Base-by-base conservation (phyloP, 768 basidiomycete genomes). In the Polyporus arcularius region DNA sequence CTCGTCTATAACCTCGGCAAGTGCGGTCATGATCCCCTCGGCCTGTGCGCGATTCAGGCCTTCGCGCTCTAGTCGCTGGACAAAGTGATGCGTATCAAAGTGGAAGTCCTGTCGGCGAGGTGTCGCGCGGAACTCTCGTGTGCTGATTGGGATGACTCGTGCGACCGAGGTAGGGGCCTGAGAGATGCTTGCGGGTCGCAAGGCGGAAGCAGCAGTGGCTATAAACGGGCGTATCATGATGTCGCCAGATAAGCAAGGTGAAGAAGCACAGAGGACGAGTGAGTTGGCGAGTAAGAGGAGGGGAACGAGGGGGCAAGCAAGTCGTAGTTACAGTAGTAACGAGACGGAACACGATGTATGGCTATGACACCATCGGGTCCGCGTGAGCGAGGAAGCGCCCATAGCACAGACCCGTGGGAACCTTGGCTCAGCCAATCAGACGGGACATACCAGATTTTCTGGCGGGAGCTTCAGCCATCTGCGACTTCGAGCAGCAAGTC, bases 1-100 rank as follows among this genome's bases (percentile, higher is more conserved):
- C 80, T 99, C 97, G 74, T 97, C 94, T 41, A 99, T 94, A 62
- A 98, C 96, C 68, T 95, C 94, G 12, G 94, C 92, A 84, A 99
- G 91, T 8, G 96, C 93, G 48, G 88, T 82, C 95, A 98, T 97
- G 71, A 99, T 91, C 3, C 97, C 96, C 72, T 98, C 94, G 0
- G 96, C 95, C 75, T 98, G 96, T 21, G 86, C 86, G 16, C 93
- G 84, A 65, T 89, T 94, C 63, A 98, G 75, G 0, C 96, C 96
- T 70, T 97, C 90, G 60, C 85, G 82, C 74, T 95, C 92, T 57
- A 98, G 78, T 39, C 93, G 87, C 74, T 94, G 88, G 41, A 98
- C 94, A 70, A 97, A 96, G 63, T 92, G 89, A 70, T 96, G 93
- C 1, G 96, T 98, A 72, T 98, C 96, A 66, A 98, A 98, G 72